A percentile compares a stretch with the other conserved stretches of the same genome.
Evolutionary conservation across 2,329 filamentous ascomycete genomes (phyloP).

Genomic region (Thielaviopsis musarum): DNA sequence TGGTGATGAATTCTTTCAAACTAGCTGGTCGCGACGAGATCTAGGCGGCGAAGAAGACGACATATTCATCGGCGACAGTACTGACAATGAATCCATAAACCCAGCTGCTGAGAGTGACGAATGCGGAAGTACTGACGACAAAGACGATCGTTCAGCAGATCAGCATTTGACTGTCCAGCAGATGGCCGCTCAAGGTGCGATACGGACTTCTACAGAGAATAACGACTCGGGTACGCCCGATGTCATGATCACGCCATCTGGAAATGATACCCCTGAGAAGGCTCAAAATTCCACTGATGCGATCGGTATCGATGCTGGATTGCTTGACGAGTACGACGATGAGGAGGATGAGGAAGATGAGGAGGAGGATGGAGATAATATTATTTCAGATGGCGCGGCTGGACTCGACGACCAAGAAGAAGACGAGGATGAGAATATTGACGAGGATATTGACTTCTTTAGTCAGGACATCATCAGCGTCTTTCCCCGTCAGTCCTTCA

Average conservation of each 20-base stretch:
- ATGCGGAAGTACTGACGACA: background rate
- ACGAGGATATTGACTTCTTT: constrained; percentile 1
- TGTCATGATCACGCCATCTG: background rate
- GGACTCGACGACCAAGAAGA: background rate
- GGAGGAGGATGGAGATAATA: background rate
- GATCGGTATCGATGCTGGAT: constrained; percentile 36
- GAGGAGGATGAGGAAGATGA: background rate
- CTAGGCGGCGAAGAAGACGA: constrained; percentile 17
- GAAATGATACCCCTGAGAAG: background rate
- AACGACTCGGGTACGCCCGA: background rate
- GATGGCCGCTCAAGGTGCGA: background rate
- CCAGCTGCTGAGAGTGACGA: background rate
- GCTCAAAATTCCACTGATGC: background rate
- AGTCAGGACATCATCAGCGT: constrained; percentile 8
- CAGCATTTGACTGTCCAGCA: background rate
- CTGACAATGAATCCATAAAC: background rate
- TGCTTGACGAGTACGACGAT: constrained; percentile 37
- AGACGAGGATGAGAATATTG: background rate
- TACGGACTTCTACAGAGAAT: background rate
- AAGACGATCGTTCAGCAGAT: background rate
- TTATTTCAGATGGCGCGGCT: background rate
- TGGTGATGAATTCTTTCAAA: constrained; percentile 38
- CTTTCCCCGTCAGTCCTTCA: background rate
- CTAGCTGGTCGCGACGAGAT: constrained; percentile 32
- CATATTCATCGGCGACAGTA: constrained; percentile 1